Base-by-base conservation (phyloP, 2,329 filamentous ascomycete genomes). In the Metarhizium anisopliae region DNA sequence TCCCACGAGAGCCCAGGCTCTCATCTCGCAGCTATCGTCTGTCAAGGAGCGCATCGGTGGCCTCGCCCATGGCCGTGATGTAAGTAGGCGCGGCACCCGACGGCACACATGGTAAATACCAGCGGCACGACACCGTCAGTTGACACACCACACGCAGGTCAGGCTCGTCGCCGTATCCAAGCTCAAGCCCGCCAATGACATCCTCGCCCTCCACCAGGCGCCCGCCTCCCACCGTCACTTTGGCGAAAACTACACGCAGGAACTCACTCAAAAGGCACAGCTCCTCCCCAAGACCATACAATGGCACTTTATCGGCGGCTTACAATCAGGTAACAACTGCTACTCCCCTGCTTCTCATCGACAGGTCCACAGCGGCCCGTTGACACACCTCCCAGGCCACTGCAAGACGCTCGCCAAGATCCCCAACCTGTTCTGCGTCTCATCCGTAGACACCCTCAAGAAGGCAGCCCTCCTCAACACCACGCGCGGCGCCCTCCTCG, bases 291-390 rank as follows among this genome's bases (percentile, higher is more conserved):
- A 74, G 49, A 80, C 79, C 38, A 88, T 99, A 61, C 80, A 81
- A 64, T 99, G 94, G 94, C 94, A 99, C 72, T 96, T 97, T 71
- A 99, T 97, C 68, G 94, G 94, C 43, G 90, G 89, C 0, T 74
- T 99, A 43, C 94, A 99, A 72, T 92, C 89, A 14, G 77, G 81
- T 82, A 60, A n/a, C 20, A 25, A 25, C 20, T 35, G 16, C 13
- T 25, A 11, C 20, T 36, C 2, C 7, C 18, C 20, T 16, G 29
- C 45, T 50, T 6, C 20, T 29, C 16, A 40, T 8, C 6, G 18
- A 43, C 25, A 30, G 38, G 18, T n/a, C 5, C 8, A 13, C 16
- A 47, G 7, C 35, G 35, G 5, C 11, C 11, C 38, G 38, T 51
- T 51, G n/a, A 47, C 51, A 40, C 14, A 16, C 29, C 50, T 38